Evolutionary conservation across 2,329 filamentous ascomycete genomes (phyloP).

Genomic region (Alternaria gaisen): DNA sequence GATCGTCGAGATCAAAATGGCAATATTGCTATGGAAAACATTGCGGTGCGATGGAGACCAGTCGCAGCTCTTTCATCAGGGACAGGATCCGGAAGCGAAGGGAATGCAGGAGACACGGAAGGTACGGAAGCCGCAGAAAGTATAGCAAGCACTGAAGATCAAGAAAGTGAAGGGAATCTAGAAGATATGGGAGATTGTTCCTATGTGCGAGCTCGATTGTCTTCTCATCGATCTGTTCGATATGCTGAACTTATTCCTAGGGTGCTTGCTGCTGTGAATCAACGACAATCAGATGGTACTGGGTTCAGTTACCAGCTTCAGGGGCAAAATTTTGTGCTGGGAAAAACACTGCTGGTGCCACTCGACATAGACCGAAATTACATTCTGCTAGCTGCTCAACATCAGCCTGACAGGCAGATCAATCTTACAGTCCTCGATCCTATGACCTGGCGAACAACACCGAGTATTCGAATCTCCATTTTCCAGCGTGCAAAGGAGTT

Average conservation of each 20-base stretch:
- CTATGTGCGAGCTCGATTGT: constrained; percentile 3
- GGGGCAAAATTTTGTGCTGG: constrained; percentile 2
- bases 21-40: not conserved
- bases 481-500: not conserved
- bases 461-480: not conserved
- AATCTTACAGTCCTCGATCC: constrained; percentile 18
- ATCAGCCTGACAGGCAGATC: constrained; percentile 3
- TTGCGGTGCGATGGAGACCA: constrained; percentile 1
- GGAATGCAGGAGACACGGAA: not conserved
- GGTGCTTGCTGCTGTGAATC: constrained; percentile 18
- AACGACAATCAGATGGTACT: constrained; percentile 6
- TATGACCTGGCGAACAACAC: constrained; percentile 10
- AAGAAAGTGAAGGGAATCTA: not conserved
- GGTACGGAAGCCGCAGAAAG: not conserved
- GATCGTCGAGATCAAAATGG: constrained; percentile 8
- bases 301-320: constrained; percentile 16
- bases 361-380: not conserved
- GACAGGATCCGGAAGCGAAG: not conserved
- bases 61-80: not conserved
- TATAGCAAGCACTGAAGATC: not conserved
- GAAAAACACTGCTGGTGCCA: constrained; percentile 13
- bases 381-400: constrained; percentile 5
- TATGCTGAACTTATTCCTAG: constrained; percentile 10
- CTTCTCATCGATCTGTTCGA: not conserved
- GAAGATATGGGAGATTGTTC: not conserved